Percentiles rank a stretch among this genome's conserved stretches.
Evolutionary conservation across 2,329 filamentous ascomycete genomes (phyloP).

Genomic region (Aspergillus pseudoviridinutans): DNA sequence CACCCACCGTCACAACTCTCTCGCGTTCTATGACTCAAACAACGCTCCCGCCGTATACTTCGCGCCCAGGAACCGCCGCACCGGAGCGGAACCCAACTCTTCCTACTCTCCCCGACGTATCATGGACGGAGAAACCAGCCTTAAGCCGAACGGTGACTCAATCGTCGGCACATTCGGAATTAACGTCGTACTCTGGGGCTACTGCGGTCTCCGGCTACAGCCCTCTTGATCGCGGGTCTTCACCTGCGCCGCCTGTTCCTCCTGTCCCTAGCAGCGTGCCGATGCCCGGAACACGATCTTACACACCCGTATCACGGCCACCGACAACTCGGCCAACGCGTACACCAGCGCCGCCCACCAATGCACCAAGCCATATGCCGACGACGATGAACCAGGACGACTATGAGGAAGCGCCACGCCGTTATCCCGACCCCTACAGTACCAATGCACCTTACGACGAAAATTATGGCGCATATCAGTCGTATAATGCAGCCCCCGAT

Average conservation of each 20-base stretch:
- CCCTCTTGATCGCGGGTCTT: conserved; percentile 28
- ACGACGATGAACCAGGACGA: conserved; percentile 8
- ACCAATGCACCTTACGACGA: conserved; percentile 2
- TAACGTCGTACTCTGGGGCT: conserved; percentile 45
- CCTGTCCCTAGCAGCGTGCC: conserved; percentile 24
- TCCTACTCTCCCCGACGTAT: conserved; percentile 39
- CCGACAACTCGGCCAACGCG: conserved; percentile 22
- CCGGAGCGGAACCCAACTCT: conserved; percentile 20
- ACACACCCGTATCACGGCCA: conserved; percentile 20
- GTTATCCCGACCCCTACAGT: conserved; percentile 2
- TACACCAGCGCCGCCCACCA: conserved; percentile 23
- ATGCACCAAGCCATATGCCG: conserved; percentile 16
- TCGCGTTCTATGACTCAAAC: conserved; percentile 52
- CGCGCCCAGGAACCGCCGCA: conserved; percentile 54
- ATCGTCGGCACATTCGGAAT: conserved; percentile 48
- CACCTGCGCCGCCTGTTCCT: conserved; percentile 29
- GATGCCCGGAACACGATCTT: conserved; percentile 21
- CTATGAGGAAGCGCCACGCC: conserved; percentile 1
- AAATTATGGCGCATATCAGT: conserved; percentile 12
- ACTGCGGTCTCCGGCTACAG: conserved; percentile 32
- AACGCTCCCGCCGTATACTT: conserved; percentile 61
- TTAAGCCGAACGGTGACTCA: conserved; percentile 44
- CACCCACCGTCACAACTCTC: conserved; percentile 22
- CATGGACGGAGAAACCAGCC: conserved; percentile 32
- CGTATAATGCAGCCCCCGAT: conserved; percentile 18